Base-by-base conservation (phyloP, 495 filamentous ascomycete genomes). In the Podospora didyma region DNA sequence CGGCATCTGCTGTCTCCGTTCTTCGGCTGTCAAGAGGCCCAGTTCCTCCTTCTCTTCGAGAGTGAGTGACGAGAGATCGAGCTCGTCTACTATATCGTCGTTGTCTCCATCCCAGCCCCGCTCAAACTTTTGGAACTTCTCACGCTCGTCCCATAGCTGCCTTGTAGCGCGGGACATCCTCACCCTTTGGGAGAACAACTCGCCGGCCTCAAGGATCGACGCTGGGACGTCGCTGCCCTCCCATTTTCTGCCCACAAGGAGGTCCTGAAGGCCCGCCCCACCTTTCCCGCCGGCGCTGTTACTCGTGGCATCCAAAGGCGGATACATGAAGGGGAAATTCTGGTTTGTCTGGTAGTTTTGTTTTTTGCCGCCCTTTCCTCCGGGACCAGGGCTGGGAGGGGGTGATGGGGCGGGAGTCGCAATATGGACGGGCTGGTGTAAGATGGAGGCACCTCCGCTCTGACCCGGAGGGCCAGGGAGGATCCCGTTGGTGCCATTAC, bases 261-360 rank as follows among this genome's bases (percentile, higher is more conserved):
- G 63, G 62, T 91, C 89, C 68, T 95, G 90, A 39, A 87, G 69
- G 28, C 86, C 85, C 1, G 88, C 89, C 16, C 73, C 82, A 31
- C 89, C 90, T 66, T 95, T 96, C 5, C 92, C 94, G 52, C 93
- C 92, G 45, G 92, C 83, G 52, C 83, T 86, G 63, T 92, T 94
- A 69, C 86, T 93, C 7, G 82, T 82, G 57, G 83, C 84, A 73
- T 95, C 90, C 14, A 95, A 72, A 2, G 94, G 92, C 2, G 94
- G 95, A 63, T 97, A 98, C 74, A 98, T 84, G 62, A 98, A 97
- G 0, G 94, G 94, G 61, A 98, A 98, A 62, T 96, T 92, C 60
- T 98, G 94, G 66, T 98, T 98, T 0, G 94, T 98, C 69, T 98
- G 94, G 67, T 97, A 98, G 56, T 97, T 98, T 60, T 97, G 95